Percentiles rank a stretch among this genome's conserved stretches.
Evolutionary conservation across 1,284 basidiomycete genomes (phyloP).

Genomic region (Marasmius sp.): DNA sequence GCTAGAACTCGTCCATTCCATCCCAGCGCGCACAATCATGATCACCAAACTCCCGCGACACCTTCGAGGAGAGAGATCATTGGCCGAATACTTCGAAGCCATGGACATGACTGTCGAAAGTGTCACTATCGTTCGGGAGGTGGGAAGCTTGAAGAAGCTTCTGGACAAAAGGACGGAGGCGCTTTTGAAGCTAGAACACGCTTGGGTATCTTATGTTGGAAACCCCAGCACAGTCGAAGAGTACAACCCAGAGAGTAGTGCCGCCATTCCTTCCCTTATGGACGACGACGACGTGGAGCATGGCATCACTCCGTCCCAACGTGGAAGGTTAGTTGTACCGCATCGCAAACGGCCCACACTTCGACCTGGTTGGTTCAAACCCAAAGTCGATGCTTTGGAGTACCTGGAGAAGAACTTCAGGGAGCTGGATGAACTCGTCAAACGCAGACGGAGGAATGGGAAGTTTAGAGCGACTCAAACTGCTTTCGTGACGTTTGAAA

Average conservation of each 20-base stretch:
- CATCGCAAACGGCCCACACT: constrained; percentile 71
- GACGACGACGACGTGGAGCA: constrained; percentile 46
- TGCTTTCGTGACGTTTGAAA: constrained; percentile 97
- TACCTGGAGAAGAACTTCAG: constrained; percentile 78
- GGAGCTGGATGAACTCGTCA: constrained; percentile 79
- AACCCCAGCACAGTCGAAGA: constrained; percentile 84
- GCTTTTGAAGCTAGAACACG: constrained; percentile 74
- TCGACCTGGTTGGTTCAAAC: constrained; percentile 63
- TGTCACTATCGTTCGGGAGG: constrained; percentile 86
- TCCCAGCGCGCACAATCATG: constrained; percentile 91
- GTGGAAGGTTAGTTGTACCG: constrained; percentile 65
- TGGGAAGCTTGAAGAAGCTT: constrained; percentile 70
- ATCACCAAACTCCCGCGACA: constrained; percentile 82
- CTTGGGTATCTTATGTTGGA: constrained; percentile 90
- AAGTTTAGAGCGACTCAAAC: constrained; percentile 80
- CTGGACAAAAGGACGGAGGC: constrained; percentile 80
- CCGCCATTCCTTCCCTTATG: constrained; percentile 29
- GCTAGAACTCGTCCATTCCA: constrained; percentile 90
- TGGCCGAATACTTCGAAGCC: constrained; percentile 93
- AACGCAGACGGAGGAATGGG: constrained; percentile 59
- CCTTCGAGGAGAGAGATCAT: constrained; percentile 78
- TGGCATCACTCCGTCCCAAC: constrained; percentile 47
- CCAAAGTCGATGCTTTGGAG: constrained; percentile 83
- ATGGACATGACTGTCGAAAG: constrained; percentile 83
- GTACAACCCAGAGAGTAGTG: constrained; percentile 66